Percentiles rank a stretch among this genome's conserved stretches.
phyloP scores from a whole-genome alignment of 139 green algal genomes.

The Dunaliella primolecta region DNA sequence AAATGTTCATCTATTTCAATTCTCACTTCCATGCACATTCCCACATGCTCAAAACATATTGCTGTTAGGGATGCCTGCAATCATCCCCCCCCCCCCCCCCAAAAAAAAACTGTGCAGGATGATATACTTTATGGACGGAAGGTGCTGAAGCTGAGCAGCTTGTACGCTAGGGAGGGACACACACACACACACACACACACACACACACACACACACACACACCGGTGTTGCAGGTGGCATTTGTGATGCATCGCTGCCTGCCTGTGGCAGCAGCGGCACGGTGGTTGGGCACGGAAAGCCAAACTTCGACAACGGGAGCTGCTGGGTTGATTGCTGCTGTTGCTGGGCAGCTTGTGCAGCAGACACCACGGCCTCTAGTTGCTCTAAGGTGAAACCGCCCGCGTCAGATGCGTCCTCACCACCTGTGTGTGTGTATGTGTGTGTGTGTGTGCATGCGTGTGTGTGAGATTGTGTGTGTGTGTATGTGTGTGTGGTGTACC shows the following conservation, averaged over 20 bases:
- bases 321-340: background rate
- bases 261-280: background rate
- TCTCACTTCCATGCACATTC: too few species aligned
- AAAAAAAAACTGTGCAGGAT: too few species aligned
- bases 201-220: background rate
- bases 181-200: too few species aligned
- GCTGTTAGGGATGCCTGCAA: too few species aligned
- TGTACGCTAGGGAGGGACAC: too few species aligned
- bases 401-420: background rate
- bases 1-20: too few species aligned
- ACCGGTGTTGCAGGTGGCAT: background rate
- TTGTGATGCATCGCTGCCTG: background rate
- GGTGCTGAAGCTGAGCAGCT: too few species aligned
- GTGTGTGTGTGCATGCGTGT: too few species aligned
- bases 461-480: background rate
- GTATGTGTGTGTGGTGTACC: background rate
- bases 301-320: background rate
- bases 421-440: background rate
- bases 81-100: too few species aligned
- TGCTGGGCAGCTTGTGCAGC: background rate
- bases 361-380: conserved; percentile 1
- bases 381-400: background rate
- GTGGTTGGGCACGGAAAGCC: background rate
- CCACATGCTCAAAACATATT: too few species aligned
- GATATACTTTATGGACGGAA: too few species aligned